phyloP scores from a whole-genome alignment of 352 stramenopile genomes.

The Phytophthora syringae region DNA sequence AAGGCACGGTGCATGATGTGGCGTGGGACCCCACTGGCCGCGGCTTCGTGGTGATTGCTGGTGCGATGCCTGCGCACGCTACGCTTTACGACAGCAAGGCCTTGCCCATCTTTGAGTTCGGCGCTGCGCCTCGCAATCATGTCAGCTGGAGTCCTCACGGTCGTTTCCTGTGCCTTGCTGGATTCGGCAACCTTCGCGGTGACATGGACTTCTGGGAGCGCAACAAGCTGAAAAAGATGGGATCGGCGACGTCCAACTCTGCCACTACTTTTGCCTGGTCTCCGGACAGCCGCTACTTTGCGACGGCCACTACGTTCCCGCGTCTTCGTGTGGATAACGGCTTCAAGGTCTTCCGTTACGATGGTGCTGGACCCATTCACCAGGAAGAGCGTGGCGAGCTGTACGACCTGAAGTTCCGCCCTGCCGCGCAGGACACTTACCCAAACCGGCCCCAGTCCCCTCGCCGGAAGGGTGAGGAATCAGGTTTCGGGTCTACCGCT shows the following conservation, averaged over 20 bases:
- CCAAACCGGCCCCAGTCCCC: slow-evolving; percentile 90
- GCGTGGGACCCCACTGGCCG: slow-evolving; percentile 93
- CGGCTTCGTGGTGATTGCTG: slow-evolving; percentile 95
- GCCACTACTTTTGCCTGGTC: slow-evolving; percentile 92
- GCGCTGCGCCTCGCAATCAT: slow-evolving; percentile 95
- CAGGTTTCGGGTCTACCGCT: slow-evolving; percentile 47
- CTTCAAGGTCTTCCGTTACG: slow-evolving; percentile 97
- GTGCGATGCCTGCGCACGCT: slow-evolving; percentile 94
- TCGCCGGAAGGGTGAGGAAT: slow-evolving; percentile 62
- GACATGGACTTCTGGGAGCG: slow-evolving; percentile 97
- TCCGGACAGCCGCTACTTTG: slow-evolving; percentile 95
- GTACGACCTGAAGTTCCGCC: slow-evolving; percentile 90
- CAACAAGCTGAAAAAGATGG: slow-evolving; percentile 97
- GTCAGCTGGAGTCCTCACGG: slow-evolving; percentile 96
- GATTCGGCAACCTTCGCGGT: slow-evolving; percentile 97
- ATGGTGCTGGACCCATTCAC: slow-evolving; percentile 91
- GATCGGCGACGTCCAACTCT: slow-evolving; percentile 81
- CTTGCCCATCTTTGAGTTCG: slow-evolving; percentile 96
- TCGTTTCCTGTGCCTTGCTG: slow-evolving; percentile 95
- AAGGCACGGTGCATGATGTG: slow-evolving; percentile 94
- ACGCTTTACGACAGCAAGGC: slow-evolving; percentile 97
- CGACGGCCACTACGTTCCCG: slow-evolving; percentile 96
- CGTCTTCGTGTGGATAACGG: slow-evolving; percentile 99
- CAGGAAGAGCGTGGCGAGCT: slow-evolving; percentile 83
- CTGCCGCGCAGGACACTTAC: slow-evolving; percentile 77